Conservation (phyloP, 495 filamentous ascomycete genomes). For the Penicillium daleae region DNA sequence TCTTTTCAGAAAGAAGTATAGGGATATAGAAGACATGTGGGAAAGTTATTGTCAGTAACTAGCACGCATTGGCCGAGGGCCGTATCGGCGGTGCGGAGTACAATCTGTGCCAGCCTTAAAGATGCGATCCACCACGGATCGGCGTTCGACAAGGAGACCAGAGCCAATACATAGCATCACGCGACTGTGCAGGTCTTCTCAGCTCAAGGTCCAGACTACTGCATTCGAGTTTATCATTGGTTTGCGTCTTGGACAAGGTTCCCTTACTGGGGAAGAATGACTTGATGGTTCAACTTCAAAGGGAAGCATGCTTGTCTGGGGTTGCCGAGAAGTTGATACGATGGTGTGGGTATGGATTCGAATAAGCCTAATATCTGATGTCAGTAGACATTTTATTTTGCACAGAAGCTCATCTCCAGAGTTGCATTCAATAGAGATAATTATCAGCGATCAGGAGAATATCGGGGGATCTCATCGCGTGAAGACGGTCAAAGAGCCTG, state of each 20-base stretch:
- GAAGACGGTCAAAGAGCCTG: background rate
- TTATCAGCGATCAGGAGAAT: background rate
- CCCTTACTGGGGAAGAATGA: background rate
- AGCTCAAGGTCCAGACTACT: background rate
- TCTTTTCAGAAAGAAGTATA: background rate
- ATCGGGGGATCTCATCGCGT: background rate
- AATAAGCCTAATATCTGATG: too few relatives aligned
- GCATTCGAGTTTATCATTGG: background rate
- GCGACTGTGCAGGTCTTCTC: background rate
- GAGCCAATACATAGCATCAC: background rate
- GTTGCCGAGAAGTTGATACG: too few relatives aligned
- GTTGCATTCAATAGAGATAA: background rate
- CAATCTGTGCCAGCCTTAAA: background rate
- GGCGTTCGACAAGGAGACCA: background rate
- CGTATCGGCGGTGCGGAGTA: background rate
- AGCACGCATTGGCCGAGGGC: background rate
- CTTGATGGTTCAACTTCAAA: too few relatives aligned
- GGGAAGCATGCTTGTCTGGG: background rate
- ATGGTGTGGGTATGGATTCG: too few relatives aligned
- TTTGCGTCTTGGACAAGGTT: background rate
- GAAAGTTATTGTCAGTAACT: background rate
- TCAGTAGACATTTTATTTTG: too few relatives aligned
- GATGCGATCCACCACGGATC: background rate
- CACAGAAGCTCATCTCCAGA: too few relatives aligned
- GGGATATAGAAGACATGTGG: background rate